Conservation (phyloP, 768 basidiomycete genomes). For the Hypholoma fasciculare region DNA sequence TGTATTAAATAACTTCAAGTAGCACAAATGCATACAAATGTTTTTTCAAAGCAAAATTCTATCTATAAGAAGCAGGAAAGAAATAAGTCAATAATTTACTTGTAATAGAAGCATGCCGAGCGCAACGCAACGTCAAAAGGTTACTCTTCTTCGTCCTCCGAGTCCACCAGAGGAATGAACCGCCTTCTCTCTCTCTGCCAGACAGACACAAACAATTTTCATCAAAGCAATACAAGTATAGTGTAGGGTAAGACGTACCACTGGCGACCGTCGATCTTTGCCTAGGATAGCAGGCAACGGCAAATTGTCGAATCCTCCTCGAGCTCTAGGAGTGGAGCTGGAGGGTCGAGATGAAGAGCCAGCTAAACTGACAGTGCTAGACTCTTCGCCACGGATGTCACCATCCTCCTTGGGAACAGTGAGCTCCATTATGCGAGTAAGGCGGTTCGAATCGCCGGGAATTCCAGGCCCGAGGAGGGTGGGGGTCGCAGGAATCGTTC, state of each 20-base stretch:
- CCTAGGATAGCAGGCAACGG: conserved; percentile 2
- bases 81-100: not conserved
- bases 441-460: too few species aligned
- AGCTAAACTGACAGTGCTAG: not conserved
- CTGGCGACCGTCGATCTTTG: conserved; percentile 26
- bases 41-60: too few species aligned
- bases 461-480: too few species aligned
- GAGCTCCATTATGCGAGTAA: too few species aligned
- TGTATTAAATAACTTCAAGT: too few species aligned
- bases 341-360: not conserved
- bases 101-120: not conserved
- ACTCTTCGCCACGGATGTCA: too few species aligned
- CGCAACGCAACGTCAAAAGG: not conserved
- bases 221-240: not conserved
- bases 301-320: not conserved
- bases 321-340: not conserved
- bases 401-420: too few species aligned
- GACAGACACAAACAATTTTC: not conserved
- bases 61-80: too few species aligned
- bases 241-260: conserved; percentile 17
- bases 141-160: conserved; percentile 41
- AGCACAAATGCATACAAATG: too few species aligned
- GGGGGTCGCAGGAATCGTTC: too few species aligned
- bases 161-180: conserved; percentile 48
- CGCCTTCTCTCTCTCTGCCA: conserved; percentile 43